Evolutionary conservation across 495 filamentous ascomycete species (phyloP).

Genomic region (Hypomontagnella submonticulosa): DNA sequence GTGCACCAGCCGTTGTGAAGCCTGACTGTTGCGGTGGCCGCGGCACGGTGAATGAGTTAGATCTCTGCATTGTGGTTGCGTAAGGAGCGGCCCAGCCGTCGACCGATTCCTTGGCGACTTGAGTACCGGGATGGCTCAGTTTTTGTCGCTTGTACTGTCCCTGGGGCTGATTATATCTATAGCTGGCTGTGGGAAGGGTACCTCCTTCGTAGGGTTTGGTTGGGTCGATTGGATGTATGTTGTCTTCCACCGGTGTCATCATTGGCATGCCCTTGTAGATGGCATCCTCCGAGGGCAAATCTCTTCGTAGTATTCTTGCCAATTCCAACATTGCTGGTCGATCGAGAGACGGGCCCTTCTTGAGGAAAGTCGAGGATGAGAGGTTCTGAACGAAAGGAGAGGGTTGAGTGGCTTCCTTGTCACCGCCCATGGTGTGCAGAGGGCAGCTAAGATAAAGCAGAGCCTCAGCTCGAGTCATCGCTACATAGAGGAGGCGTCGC

Average conservation of each 20-base stretch:
- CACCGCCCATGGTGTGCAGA: slow-evolving; percentile 49
- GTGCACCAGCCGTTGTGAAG: slow-evolving; percentile 56
- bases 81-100: slow-evolving; percentile 51
- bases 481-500: slow-evolving; percentile 90
- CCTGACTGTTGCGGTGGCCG: slow-evolving; percentile 45
- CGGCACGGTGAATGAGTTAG: slow-evolving; percentile 54
- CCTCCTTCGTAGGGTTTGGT: slow-evolving; percentile 46
- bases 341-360: slow-evolving; percentile 58
- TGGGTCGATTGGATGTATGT: slow-evolving; percentile 51
- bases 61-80: slow-evolving; percentile 59
- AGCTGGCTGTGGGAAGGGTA: slow-evolving; percentile 5
- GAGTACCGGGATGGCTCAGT: slow-evolving; percentile 37
- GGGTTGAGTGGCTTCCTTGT: slow-evolving; percentile 49
- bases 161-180: slow-evolving; percentile 16
- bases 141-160: slow-evolving; percentile 48
- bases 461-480: slow-evolving; percentile 94
- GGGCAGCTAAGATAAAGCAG: slow-evolving; percentile 93
- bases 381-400: slow-evolving; percentile 56
- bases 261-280: slow-evolving; percentile 57
- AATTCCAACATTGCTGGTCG: slow-evolving; percentile 53
- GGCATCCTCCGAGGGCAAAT: slow-evolving; percentile 50
- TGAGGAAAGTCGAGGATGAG: slow-evolving; percentile 49
- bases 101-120: slow-evolving; percentile 39
- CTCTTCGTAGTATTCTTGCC: slow-evolving; percentile 54
- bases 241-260: slow-evolving; percentile 56